Evolutionary conservation across 805 yeast species (phyloP).

Genomic region (Wickerhamomyces tratensis): DNA sequence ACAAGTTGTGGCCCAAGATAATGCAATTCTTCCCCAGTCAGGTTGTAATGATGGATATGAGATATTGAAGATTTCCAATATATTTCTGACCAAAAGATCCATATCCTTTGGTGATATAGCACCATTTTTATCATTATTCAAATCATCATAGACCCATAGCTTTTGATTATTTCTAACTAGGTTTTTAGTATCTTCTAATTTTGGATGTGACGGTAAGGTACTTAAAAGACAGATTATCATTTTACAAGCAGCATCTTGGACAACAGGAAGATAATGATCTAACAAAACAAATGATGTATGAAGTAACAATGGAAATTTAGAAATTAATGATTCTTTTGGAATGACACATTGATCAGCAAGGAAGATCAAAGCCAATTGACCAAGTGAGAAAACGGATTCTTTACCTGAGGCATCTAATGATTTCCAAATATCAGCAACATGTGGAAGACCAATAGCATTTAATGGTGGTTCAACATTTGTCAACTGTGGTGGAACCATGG

Average conservation of each 20-base stretch:
- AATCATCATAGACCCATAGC: slow-evolving; percentile 83
- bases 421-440: slow-evolving; percentile 62
- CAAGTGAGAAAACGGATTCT: slow-evolving; percentile 74
- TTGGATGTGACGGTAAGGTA: slow-evolving; percentile 41
- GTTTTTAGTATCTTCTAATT: slow-evolving; percentile 46
- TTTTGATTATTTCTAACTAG: slow-evolving; percentile 41
- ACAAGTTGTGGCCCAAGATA: slow-evolving; percentile 95
- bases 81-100: slow-evolving; percentile 63
- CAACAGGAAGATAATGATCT: slow-evolving; percentile 79
- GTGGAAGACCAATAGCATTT: slow-evolving; percentile 44
- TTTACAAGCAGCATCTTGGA: slow-evolving; percentile 77
- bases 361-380: slow-evolving; percentile 80
- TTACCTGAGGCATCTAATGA: slow-evolving; percentile 44
- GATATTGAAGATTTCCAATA: slow-evolving; percentile 45
- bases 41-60: slow-evolving; percentile 46
- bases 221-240: slow-evolving; percentile 64
- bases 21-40: slow-evolving; percentile 78
- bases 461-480: slow-evolving; percentile 20
- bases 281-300: slow-evolving; percentile 74
- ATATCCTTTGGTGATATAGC: slow-evolving; percentile 80
- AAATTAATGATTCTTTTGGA: slow-evolving; percentile 51
- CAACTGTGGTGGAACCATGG: slow-evolving; percentile 73
- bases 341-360: slow-evolving; percentile 70
- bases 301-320: slow-evolving; percentile 59
- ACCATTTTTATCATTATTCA: slow-evolving; percentile 65